Evolutionary conservation across 1,139 yeast species (phyloP).

Genomic region (Spencermartinsiella ligniputridi): DNA sequence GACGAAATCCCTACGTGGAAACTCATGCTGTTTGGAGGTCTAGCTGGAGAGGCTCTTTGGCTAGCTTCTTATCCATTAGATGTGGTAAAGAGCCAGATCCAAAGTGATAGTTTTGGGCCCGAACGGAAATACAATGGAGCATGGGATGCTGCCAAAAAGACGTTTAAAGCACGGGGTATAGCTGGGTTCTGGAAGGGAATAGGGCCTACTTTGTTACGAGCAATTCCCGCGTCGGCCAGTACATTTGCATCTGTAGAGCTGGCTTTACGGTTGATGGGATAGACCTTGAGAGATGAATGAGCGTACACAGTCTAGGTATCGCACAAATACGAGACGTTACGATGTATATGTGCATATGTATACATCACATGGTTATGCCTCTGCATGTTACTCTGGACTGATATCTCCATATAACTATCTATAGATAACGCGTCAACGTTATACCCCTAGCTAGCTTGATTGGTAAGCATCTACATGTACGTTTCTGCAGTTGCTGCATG

Average conservation of each 20-base stretch:
- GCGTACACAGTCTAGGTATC: too few species aligned
- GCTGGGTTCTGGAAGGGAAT: conserved; percentile 70
- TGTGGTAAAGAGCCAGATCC: conserved; percentile 66
- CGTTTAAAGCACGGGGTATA: conserved; percentile 45
- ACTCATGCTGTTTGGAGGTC: conserved; percentile 58
- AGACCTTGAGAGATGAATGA: conserved; percentile 12
- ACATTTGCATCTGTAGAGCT: conserved; percentile 76
- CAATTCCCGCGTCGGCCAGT: conserved; percentile 71
- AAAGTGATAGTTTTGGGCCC: conserved; percentile 55
- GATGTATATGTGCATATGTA: too few species aligned
- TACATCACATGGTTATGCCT: too few species aligned
- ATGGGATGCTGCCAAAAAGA: conserved; percentile 44
- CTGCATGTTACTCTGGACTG: background rate
- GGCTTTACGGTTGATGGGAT: conserved; percentile 51
- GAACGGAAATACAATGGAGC: conserved; percentile 47
- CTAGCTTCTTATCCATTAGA: conserved; percentile 66
- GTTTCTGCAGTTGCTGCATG: too few species aligned
- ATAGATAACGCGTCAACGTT: too few species aligned
- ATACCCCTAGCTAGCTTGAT: too few species aligned
- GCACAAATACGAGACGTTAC: too few species aligned
- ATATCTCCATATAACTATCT: background rate
- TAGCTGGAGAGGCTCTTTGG: conserved; percentile 74
- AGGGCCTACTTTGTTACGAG: conserved; percentile 63
- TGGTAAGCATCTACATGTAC: too few species aligned
- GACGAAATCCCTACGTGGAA: conserved; percentile 57